phyloP scores from a whole-genome alignment of 345 rosid species.

The Microthlaspi erraticum region DNA sequence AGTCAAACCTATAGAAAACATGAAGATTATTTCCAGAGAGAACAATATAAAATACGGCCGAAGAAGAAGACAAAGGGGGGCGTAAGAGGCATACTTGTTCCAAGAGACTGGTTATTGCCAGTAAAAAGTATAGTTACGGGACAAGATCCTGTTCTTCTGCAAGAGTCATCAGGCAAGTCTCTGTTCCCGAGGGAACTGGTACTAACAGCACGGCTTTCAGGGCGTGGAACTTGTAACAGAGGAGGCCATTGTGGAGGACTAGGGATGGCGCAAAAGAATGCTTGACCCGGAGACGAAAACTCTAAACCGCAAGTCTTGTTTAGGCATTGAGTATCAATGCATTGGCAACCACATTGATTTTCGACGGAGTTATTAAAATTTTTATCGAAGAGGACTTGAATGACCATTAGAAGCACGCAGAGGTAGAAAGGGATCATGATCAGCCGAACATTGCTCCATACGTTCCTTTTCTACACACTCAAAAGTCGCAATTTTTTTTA shows the following conservation, averaged over 20 bases:
- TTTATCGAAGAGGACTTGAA: slow-evolving; percentile 57
- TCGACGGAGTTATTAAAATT: slow-evolving; percentile 36
- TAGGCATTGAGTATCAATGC: slow-evolving; percentile 54
- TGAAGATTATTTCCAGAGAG: neutral
- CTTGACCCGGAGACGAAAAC: slow-evolving; percentile 59
- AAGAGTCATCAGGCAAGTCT: too few species aligned
- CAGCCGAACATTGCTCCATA: slow-evolving; percentile 66
- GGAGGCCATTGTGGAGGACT: slow-evolving; percentile 78
- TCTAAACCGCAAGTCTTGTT: slow-evolving; percentile 59
- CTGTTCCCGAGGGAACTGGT: too few species aligned
- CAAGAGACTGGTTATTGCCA: slow-evolving; percentile 67
- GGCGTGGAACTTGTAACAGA: slow-evolving; percentile 68
- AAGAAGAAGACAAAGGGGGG: neutral
- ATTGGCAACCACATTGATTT: slow-evolving; percentile 68
- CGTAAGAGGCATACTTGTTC: slow-evolving; percentile 60
- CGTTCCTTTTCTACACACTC: slow-evolving; percentile 70
- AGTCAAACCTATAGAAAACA: slow-evolving; percentile 52
- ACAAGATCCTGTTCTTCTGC: slow-evolving; percentile 70
- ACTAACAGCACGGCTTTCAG: slow-evolving; percentile 66
- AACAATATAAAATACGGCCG: too few species aligned
- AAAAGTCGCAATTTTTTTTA: too few species aligned
- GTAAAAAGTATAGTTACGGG: slow-evolving; percentile 72
- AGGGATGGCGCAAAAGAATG: slow-evolving; percentile 53
- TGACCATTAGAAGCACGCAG: slow-evolving; percentile 56
- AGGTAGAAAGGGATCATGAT: slow-evolving; percentile 70